Conservation (phyloP, 2,329 filamentous ascomycete species). For the Stemphylium lycopersici region DNA sequence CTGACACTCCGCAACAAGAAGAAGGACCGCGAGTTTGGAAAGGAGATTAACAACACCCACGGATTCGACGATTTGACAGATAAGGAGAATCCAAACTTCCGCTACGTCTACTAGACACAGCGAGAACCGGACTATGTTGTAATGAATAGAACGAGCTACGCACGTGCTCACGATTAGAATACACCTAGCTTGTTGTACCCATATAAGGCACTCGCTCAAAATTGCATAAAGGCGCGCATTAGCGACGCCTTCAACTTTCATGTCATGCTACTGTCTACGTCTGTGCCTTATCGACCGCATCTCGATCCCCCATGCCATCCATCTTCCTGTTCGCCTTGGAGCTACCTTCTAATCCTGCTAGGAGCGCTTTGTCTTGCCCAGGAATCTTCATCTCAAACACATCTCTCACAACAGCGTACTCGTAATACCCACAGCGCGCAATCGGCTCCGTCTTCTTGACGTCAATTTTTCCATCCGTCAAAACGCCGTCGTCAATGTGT, state of each 20-base stretch:
- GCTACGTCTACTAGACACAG: constrained; percentile 56
- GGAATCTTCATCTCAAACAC: constrained; percentile 66
- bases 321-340: constrained; percentile 29
- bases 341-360: constrained; percentile 40
- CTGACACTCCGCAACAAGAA: constrained; percentile 64
- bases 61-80: constrained; percentile 70
- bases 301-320: neutral
- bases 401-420: constrained; percentile 62
- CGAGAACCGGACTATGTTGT: neutral
- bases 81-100: constrained; percentile 65
- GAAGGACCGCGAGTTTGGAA: constrained; percentile 54
- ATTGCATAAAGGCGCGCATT: neutral
- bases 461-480: constrained; percentile 63
- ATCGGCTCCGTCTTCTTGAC: constrained; percentile 64
- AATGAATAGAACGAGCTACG: neutral
- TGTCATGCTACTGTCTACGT: too few relatives aligned
- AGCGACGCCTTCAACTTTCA: too few relatives aligned
- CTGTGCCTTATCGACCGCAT: neutral
- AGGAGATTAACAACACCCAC: constrained; percentile 49
- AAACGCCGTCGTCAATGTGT: constrained; percentile 61
- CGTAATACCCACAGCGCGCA: constrained; percentile 65
- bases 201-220: too few relatives aligned
- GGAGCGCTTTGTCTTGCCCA: constrained; percentile 37
- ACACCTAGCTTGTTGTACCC: too few relatives aligned
- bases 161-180: neutral